phyloP scores from a whole-genome alignment of 768 basidiomycete species.

The Hypholoma sublateritium region DNA sequence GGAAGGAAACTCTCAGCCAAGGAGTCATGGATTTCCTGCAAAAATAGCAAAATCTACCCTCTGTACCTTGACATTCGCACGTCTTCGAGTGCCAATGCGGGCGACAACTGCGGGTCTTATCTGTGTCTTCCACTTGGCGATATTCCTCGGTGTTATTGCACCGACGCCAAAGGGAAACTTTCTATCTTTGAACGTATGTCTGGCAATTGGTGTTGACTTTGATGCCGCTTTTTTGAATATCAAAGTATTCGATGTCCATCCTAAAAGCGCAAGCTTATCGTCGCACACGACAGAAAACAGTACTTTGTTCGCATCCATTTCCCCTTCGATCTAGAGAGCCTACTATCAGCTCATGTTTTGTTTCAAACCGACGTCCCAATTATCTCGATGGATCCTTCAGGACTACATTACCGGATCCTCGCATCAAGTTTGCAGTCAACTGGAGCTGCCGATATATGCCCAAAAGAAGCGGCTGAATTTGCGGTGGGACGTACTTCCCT shows the following conservation, averaged over 20 bases:
- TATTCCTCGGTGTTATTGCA: neutral
- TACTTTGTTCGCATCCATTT: too few species aligned
- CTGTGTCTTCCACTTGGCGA: neutral
- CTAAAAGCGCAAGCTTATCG: too few species aligned
- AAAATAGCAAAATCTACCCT: neutral
- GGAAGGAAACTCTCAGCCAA: slow-evolving; percentile 50
- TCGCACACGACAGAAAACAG: too few species aligned
- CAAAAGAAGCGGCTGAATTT: too few species aligned
- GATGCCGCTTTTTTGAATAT: neutral
- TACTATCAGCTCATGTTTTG: too few species aligned
- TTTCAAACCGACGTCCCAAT: too few species aligned
- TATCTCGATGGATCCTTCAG: too few species aligned
- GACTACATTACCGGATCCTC: too few species aligned
- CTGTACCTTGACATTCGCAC: neutral
- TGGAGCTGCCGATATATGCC: too few species aligned
- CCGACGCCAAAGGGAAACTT: neutral
- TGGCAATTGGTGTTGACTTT: neutral
- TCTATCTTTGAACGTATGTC: neutral
- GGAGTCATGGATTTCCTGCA: slow-evolving; percentile 40
- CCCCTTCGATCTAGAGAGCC: too few species aligned
- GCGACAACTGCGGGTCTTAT: neutral
- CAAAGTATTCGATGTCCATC: neutral
- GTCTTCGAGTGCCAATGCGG: neutral
- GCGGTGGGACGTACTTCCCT: too few species aligned
- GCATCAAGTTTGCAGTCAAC: too few species aligned